Percentiles rank a stretch among this genome's conserved stretches.
Evolutionary conservation across 139 green algal genomes (phyloP).

Genomic region (Coelastrella sp.): DNA sequence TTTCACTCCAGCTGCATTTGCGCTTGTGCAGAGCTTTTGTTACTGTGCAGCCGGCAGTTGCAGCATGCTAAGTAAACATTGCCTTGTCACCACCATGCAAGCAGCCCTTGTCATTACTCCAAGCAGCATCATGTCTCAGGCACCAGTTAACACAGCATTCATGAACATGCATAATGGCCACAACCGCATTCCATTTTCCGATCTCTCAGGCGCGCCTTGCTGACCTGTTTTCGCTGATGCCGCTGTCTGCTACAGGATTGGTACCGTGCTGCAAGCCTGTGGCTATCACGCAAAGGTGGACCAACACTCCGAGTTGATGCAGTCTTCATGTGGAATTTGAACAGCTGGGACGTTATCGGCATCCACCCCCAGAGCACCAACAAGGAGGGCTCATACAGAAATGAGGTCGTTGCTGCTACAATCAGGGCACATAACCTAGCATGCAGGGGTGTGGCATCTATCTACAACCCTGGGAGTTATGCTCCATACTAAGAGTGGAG

Average conservation of each 20-base stretch:
- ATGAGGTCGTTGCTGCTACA: conserved; percentile 31
- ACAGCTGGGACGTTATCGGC: conserved; percentile 59
- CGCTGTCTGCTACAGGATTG: conserved; percentile 29
- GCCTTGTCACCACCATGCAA: too few relatives aligned
- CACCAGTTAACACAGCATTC: too few relatives aligned
- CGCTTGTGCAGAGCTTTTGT: too few relatives aligned
- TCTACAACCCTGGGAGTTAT: background rate
- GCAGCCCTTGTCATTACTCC: too few relatives aligned
- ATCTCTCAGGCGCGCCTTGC: background rate
- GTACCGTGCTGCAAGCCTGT: conserved; percentile 48
- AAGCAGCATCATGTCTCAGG: too few relatives aligned
- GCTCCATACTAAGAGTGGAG: background rate
- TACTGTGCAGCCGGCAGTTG: too few relatives aligned
- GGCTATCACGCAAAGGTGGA: conserved; percentile 49
- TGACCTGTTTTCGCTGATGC: background rate
- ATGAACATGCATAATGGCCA: background rate
- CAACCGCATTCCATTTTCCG: background rate
- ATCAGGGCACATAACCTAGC: conserved; percentile 62
- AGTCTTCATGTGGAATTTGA: conserved; percentile 59
- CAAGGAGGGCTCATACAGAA: conserved; percentile 57
- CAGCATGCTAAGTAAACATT: too few relatives aligned
- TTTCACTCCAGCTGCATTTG: too few relatives aligned
- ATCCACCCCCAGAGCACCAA: conserved; percentile 62
- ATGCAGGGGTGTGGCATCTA: background rate
- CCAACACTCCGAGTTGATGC: conserved; percentile 55